phyloP scores from a whole-genome alignment of 1,139 yeast genomes.

The Taphrina flavorubra region DNA sequence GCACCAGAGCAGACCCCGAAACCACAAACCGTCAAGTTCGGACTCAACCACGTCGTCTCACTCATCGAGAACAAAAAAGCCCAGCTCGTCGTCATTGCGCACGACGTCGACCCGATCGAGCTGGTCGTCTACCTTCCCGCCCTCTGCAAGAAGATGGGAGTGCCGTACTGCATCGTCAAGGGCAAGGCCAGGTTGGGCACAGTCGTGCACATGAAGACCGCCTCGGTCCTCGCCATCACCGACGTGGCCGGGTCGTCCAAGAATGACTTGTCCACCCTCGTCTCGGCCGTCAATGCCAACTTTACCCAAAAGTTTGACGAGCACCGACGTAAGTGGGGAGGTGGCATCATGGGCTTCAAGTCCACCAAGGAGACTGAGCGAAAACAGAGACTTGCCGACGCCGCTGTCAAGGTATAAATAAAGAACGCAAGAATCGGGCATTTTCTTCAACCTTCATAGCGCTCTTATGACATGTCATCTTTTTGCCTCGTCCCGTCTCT shows the following conservation, averaged over 20 bases:
- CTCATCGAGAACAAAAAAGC: constrained; percentile 98
- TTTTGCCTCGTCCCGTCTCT: background rate
- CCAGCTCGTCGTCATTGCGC: constrained; percentile 92
- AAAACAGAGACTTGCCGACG: constrained; percentile 37
- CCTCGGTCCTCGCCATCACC: constrained; percentile 95
- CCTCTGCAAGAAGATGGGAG: constrained; percentile 98
- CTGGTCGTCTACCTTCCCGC: constrained; percentile 95
- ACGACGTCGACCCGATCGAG: constrained; percentile 99
- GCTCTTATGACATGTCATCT: constrained; percentile 7
- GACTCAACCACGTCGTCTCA: constrained; percentile 93
- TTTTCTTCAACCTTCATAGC: constrained; percentile 15
- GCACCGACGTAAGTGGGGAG: constrained; percentile 98
- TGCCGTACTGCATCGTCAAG: constrained; percentile 97
- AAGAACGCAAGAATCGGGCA: background rate
- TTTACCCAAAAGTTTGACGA: constrained; percentile 92
- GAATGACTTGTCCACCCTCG: constrained; percentile 88
- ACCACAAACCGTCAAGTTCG: constrained; percentile 91
- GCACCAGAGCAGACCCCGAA: constrained; percentile 94
- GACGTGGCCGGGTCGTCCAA: constrained; percentile 94
- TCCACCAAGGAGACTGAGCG: constrained; percentile 53
- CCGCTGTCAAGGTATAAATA: constrained; percentile 40
- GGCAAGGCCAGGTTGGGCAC: constrained; percentile 99
- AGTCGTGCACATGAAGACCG: constrained; percentile 94
- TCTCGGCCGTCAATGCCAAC: constrained; percentile 91
- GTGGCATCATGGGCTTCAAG: constrained; percentile 96